Base-by-base conservation (phyloP, 495 filamentous ascomycete genomes). In the Chaetomium cochliodes region DNA sequence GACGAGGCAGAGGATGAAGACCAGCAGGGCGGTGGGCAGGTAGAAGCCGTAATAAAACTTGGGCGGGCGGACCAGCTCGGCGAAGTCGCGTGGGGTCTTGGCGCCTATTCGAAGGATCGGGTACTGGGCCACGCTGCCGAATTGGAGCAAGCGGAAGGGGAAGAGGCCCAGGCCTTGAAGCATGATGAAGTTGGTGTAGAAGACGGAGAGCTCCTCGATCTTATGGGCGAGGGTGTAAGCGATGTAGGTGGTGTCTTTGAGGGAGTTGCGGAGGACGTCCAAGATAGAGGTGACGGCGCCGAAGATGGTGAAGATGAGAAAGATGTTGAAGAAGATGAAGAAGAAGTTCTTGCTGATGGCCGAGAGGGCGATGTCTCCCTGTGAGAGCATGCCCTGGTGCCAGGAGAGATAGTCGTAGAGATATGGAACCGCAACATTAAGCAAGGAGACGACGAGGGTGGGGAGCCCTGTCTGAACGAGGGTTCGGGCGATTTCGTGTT, bases 281-380 rank as follows among this genome's bases (percentile, higher is more conserved):
- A 86, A 86, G 70, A 94, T 88, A 33, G 84, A 81, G 44, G 88
- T 82, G 8, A 89, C 92, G 33, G 92, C 92, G 56, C 93, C 92
- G 51, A 96, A 89, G 28, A 96, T 86, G 3, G 94, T 96, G 73
- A 97, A 97, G 51, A 97, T 83, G 58, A 98, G 80, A 78, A 99
- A 99, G 25, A 97, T 87, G 78, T 99, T 99, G 85, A 98, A 97
- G 80, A 99, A 99, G 39, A 90, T 92, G 77, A 98, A 99, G 83
- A 97, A 97, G 78, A 97, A 99, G 72, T 97, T 99, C 80, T 99
- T 99, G 62, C 92, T 96, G 72, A 98, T 92, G 47, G 92, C 81
- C 9, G 93, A 97, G 12, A 98, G 84, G 71, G 97, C 96, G n/a
- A 98, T 86, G 63, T 99, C 96, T 26, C 89, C 90, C 68, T 90